Evolutionary conservation across 139 green algal genomes (phyloP), one percentile per base, ranked within the genome.

Genomic region (Astrephomene gubernaculifera): DNA sequence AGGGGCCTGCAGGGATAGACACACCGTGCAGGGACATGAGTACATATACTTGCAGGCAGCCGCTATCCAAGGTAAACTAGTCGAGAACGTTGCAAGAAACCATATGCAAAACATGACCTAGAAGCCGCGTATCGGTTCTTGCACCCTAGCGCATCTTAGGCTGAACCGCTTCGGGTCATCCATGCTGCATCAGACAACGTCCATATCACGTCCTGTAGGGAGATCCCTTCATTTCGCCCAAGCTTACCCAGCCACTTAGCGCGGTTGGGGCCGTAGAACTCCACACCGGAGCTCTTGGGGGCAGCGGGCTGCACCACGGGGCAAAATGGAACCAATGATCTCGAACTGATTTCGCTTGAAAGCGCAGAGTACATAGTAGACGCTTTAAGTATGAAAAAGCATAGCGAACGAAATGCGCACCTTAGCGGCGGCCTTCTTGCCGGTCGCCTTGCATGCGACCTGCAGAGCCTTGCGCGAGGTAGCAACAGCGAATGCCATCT

Each of bases 201-300:
- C n/a, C n/a, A n/a, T n/a, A n/a, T n/a, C n/a, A n/a, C n/a, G n/a
- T n/a, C n/a, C n/a, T n/a, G n/a, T n/a, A n/a, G n/a, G n/a, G n/a
- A n/a, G n/a, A n/a, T n/a, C n/a, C n/a, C n/a, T n/a, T n/a, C n/a
- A n/a, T n/a, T n/a, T n/a, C n/a, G n/a, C n/a, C n/a, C n/a, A n/a
- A n/a, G n/a, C 86, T 75, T 36, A 89, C 89, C 89, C 71, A 94
- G 89, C 63, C 82, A 96, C 90, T 94, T 94, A 60, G 86, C 87
- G 44, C 90, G 87, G 83, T 95, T 85, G 25, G 91, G 93, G 80
- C 91, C 93, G 79, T 95, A 96, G 53, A 86, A 96, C 90, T 94
- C 90, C 27, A 94, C 80, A 41, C 68, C 69, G 25, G 52, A 31
- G 81, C 54, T 60, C 41, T 68, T 69, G 54, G 84, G 29, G 60